Percentiles rank a stretch among this genome's conserved stretches.
phyloP scores from a whole-genome alignment of 345 rosid genomes.

The Turritis glabra region DNA sequence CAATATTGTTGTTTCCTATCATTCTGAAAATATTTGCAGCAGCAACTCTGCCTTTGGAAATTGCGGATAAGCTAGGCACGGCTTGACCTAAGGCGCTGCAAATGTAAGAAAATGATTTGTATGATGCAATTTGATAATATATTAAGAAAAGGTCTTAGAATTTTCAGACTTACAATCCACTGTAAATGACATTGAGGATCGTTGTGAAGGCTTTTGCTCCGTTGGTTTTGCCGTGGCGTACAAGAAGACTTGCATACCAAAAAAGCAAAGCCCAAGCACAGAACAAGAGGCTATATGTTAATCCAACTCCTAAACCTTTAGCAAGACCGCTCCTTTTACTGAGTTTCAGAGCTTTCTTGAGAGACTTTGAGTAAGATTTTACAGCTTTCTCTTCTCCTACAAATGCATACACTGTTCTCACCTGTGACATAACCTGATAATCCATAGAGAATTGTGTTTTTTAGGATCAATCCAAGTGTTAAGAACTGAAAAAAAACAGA shows the following conservation, averaged over 20 bases:
- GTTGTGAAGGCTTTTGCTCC: constrained; percentile 85
- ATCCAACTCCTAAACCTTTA: constrained; percentile 78
- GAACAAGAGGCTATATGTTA: constrained; percentile 66
- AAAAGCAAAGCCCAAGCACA: constrained; percentile 68
- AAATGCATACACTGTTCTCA: constrained; percentile 76
- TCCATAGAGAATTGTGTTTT: neutral
- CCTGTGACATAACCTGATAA: constrained; percentile 67
- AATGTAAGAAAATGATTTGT: neutral
- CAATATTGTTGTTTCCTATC: constrained; percentile 42
- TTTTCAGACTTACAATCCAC: constrained; percentile 73
- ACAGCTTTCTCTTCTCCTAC: constrained; percentile 76
- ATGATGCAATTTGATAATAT: constrained; percentile 19
- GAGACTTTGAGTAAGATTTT: constrained; percentile 56
- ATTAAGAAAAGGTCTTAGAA: neutral
- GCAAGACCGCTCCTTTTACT: constrained; percentile 69
- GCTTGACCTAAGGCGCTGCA: constrained; percentile 82
- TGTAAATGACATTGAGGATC: constrained; percentile 67
- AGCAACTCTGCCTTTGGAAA: constrained; percentile 70
- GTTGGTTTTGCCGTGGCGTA: constrained; percentile 60
- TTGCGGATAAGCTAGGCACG: constrained; percentile 70
- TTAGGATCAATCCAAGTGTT: neutral
- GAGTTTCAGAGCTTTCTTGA: constrained; percentile 54
- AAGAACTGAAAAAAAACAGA: neutral
- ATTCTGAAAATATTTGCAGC: constrained; percentile 63
- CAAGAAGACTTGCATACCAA: constrained; percentile 78